These are phyloP conservation scores for Xylariaceae sp. DNA, from an alignment of 2,329 filamentous ascomycete species.

Conservation along the genomic window DNA sequence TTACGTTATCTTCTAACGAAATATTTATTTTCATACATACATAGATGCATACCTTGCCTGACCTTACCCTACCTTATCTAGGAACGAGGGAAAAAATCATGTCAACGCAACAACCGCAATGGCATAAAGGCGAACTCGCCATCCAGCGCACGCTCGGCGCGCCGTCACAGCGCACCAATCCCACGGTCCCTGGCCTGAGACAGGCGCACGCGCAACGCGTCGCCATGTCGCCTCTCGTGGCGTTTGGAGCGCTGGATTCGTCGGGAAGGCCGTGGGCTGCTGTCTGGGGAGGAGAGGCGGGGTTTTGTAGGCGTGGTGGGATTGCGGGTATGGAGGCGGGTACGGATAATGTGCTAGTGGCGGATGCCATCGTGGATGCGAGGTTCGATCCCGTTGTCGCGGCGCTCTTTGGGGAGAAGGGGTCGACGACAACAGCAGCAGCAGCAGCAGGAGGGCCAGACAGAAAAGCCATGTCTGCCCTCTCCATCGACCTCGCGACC, in stretches of 20 bases:
- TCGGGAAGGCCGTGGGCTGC: constrained; percentile 68
- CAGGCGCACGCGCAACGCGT: constrained; percentile 56
- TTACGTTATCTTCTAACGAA: no score
- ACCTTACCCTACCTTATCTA: no score
- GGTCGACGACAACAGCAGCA: background rate
- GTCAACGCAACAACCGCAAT: no score
- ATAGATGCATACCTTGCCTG: no score
- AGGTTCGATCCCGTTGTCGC: constrained; percentile 64
- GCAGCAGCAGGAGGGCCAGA: constrained; percentile 16
- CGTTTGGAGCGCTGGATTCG: constrained; percentile 65
- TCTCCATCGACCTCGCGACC: constrained; percentile 59
- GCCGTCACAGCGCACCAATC: constrained; percentile 52
- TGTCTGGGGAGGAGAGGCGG: constrained; percentile 67
- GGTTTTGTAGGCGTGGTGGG: constrained; percentile 61
- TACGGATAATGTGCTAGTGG: constrained; percentile 57
- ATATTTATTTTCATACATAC: no score
- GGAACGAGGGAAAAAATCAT: no score
- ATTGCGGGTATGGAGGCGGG: no score
- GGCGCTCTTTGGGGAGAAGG: constrained; percentile 42
- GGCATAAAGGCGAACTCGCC: constrained; percentile 61
- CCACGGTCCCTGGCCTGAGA: constrained; percentile 59
- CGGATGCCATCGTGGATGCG: constrained; percentile 56
- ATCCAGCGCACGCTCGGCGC: constrained; percentile 59
- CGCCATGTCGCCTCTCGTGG: constrained; percentile 59
- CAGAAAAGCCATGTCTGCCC: constrained; percentile 40